Percentiles rank a stretch among this genome's conserved stretches.
Evolutionary conservation across 2,329 filamentous ascomycete species (phyloP).

Genomic region (Fusarium tjaetaba): DNA sequence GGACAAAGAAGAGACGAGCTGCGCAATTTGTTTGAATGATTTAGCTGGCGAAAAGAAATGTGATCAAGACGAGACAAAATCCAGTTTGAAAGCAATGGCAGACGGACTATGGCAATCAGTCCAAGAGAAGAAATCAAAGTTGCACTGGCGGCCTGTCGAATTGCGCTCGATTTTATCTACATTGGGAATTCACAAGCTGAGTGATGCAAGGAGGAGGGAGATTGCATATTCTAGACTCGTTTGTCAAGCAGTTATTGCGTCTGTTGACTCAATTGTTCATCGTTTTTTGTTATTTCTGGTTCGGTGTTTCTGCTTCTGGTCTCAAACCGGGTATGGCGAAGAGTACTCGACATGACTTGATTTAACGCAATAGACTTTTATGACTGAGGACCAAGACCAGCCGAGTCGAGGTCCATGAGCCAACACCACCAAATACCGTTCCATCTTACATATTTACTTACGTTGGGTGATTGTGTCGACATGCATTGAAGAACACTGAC

Average conservation of each 20-base stretch:
- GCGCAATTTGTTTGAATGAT: conserved; percentile 5
- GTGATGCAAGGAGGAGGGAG: conserved; percentile 16
- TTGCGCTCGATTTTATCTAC: conserved; percentile 5
- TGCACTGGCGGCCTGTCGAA: not conserved
- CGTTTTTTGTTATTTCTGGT: conserved; percentile 16
- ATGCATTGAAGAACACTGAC: conserved; percentile 1
- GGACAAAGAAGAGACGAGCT: conserved; percentile 21
- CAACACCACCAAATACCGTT: conserved; percentile 33
- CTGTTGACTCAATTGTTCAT: conserved; percentile 25
- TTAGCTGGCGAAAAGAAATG: conserved; percentile 14
- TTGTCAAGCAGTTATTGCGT: conserved; percentile 27
- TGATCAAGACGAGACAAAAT: conserved; percentile 11
- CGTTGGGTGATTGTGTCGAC: conserved; percentile 20
- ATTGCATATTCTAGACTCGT: conserved; percentile 30
- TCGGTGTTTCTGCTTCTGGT: conserved; percentile 30
- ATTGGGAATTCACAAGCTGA: conserved; percentile 12
- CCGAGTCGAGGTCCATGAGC: conserved; percentile 40
- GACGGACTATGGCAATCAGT: conserved; percentile 3
- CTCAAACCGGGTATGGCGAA: conserved; percentile 14
- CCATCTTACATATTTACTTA: conserved; percentile 4
- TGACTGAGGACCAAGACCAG: conserved; percentile 41
- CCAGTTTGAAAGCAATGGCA: conserved; percentile 23
- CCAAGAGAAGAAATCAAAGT: not conserved
- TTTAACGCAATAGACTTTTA: conserved; percentile 41
- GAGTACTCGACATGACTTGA: conserved; percentile 16